Percentiles rank a stretch among this genome's conserved stretches.
Evolutionary conservation across 352 stramenopile species (phyloP).

Genomic region (Phytophthora citricola): DNA sequence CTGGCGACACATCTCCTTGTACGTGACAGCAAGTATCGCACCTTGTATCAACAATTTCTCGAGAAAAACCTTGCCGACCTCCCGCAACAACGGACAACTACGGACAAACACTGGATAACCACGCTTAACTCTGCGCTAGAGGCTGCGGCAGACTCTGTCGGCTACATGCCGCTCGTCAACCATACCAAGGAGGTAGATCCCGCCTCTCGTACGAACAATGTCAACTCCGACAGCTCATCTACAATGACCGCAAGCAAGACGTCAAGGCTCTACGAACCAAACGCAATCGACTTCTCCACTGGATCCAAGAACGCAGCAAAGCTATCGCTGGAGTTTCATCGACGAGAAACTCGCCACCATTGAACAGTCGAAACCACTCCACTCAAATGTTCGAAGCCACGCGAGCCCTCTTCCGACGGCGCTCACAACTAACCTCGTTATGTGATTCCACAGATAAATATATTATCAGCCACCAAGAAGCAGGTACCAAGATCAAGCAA

Average conservation of each 20-base stretch:
- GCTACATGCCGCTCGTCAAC: conserved; percentile 4
- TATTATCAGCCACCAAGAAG: too few relatives aligned
- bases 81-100: not conserved
- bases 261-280: not conserved
- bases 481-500: too few relatives aligned
- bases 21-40: not conserved
- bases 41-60: not conserved
- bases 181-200: conserved; percentile 1
- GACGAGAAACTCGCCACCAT: not conserved
- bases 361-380: not conserved
- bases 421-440: not conserved
- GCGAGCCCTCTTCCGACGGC: not conserved
- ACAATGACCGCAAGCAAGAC: not conserved
- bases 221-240: not conserved
- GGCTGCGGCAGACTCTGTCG: conserved; percentile 5
- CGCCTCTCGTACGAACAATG: conserved; percentile 5
- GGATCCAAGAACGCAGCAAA: conserved; percentile 9
- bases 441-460: too few relatives aligned
- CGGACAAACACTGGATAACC: conserved; percentile 1
- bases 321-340: not conserved
- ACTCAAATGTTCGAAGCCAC: not conserved
- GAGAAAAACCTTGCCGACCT: not conserved
- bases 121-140: conserved; percentile 9
- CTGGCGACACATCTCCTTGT: conserved; percentile 10
- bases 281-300: not conserved